Evolutionary conservation across 2,329 filamentous ascomycete genomes (phyloP), one percentile per base, ranked within the genome.

Genomic region (Helicocarpus griseus): DNA sequence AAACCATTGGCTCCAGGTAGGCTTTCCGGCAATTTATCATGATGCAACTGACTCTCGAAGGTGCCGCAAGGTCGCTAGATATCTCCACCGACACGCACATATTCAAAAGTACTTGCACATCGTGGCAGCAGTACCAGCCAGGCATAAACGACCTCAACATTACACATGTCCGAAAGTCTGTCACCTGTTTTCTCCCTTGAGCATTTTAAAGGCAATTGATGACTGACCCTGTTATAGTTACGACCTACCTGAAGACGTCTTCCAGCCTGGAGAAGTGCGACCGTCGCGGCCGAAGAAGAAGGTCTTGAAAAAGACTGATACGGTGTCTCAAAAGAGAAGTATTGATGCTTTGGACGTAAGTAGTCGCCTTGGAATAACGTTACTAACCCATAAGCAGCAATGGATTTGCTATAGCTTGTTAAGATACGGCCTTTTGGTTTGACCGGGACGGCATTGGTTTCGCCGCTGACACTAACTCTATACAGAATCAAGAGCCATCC

Each of bases 201-300:
- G 31, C 13, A 45, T 47, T 24, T 40, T 50, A 40, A 44, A 53
- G 17, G 51, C 9, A 5, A 41, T 22, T 48, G 38, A 49, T 31
- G 51, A 53, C 53, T 61, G 54, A 60, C 58, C 33, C 49, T 50
- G 7, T 13, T 29, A 48, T 40, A 57, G 90, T 69, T 87, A 87
- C 65, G 83, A 89, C 63, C 78, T 98, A 24, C 93, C 93, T 26
- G 83, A 88, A 54, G 91, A 98, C 67, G 83, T 97, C 2, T 98
- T 98, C 65, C 63, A 83, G 45, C 73, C 83, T 22, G 87, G 87
- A 61, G 93, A 98, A 69, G 73, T 74, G 47, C 86, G 81, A 61
- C 87, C 87, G 4, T 64, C 68, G 13, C 79, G 75, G 53, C 75
- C 77, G 14, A 73, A 76, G 69, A 83, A 80, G 67, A 75, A 77